A percentile compares a stretch with the other conserved stretches of the same genome.
Evolutionary conservation across 768 basidiomycete genomes (phyloP).

Genomic region (Psilocybe tampanensis): DNA sequence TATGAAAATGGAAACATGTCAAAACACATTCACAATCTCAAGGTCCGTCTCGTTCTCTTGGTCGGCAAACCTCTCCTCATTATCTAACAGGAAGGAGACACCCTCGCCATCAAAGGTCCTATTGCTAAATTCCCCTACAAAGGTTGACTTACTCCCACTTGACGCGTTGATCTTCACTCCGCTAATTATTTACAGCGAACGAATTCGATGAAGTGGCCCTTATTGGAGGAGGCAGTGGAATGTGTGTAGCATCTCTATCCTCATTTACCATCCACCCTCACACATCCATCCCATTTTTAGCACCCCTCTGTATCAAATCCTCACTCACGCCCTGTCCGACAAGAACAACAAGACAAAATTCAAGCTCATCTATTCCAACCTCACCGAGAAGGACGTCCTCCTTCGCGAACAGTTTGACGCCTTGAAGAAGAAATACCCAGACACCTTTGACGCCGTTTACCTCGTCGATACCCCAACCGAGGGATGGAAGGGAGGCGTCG

Average conservation of each 20-base stretch:
- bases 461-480: slow-evolving; percentile 75
- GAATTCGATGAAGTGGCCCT: slow-evolving; percentile 85
- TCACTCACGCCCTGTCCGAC: slow-evolving; percentile 72
- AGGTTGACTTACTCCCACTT: slow-evolving; percentile 39
- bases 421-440: slow-evolving; percentile 67
- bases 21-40: slow-evolving; percentile 78
- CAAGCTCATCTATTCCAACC: slow-evolving; percentile 89
- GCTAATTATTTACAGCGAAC: slow-evolving; percentile 55
- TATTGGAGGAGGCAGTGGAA: slow-evolving; percentile 94
- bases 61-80: slow-evolving; percentile 5
- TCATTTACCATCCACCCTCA: slow-evolving; percentile 9
- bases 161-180: slow-evolving; percentile 1
- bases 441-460: slow-evolving; percentile 82
- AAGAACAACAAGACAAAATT: slow-evolving; percentile 90
- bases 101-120: slow-evolving; percentile 88
- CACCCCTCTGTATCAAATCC: slow-evolving; percentile 83
- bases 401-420: slow-evolving; percentile 77
- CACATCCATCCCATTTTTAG: slow-evolving; percentile 35
- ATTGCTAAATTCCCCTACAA: slow-evolving; percentile 87
- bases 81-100: slow-evolving; percentile 65
- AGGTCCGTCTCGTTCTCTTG: slow-evolving; percentile 34
- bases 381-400: slow-evolving; percentile 88
- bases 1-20: slow-evolving; percentile 84
- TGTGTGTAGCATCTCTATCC: slow-evolving; percentile 48
- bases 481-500: slow-evolving; percentile 66